phyloP scores from a whole-genome alignment of 768 basidiomycete species.

The Tulasnella sp. region DNA sequence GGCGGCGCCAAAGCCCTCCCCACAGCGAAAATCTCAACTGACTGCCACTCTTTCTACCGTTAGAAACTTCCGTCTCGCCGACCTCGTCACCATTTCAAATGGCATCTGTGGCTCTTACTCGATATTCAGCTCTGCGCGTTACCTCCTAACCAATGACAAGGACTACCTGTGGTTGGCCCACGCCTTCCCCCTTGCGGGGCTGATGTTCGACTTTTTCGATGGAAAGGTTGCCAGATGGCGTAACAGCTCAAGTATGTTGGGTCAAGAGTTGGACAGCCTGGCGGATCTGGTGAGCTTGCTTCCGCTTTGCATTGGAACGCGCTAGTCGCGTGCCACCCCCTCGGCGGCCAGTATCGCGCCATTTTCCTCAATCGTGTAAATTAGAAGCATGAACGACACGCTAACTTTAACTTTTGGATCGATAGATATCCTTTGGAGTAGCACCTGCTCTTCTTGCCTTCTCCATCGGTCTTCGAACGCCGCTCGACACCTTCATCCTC shows the following conservation, averaged over 20 bases:
- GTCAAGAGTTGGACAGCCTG: constrained; percentile 93
- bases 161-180: constrained; percentile 81
- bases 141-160: constrained; percentile 66
- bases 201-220: constrained; percentile 96
- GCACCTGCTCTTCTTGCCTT: constrained; percentile 92
- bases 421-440: constrained; percentile 92
- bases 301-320: not conserved
- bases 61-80: constrained; percentile 95
- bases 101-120: constrained; percentile 96
- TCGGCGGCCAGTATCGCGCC: not conserved
- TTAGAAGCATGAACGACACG: not conserved
- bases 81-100: constrained; percentile 97
- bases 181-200: constrained; percentile 75
- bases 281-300: constrained; percentile 69
- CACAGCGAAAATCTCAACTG: constrained; percentile 20
- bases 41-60: constrained; percentile 19
- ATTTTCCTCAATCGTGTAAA: not conserved
- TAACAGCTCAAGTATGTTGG: constrained; percentile 87
- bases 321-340: not conserved
- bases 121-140: constrained; percentile 84
- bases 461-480: constrained; percentile 78
- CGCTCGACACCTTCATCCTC: constrained; percentile 77
- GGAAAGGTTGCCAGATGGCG: constrained; percentile 97
- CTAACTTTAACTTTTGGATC: not conserved
- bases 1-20: constrained; percentile 16